Percentiles rank a stretch among this genome's conserved stretches.
phyloP scores from a whole-genome alignment of 306 rosid genomes.

The Lathyrus tuberosus region DNA sequence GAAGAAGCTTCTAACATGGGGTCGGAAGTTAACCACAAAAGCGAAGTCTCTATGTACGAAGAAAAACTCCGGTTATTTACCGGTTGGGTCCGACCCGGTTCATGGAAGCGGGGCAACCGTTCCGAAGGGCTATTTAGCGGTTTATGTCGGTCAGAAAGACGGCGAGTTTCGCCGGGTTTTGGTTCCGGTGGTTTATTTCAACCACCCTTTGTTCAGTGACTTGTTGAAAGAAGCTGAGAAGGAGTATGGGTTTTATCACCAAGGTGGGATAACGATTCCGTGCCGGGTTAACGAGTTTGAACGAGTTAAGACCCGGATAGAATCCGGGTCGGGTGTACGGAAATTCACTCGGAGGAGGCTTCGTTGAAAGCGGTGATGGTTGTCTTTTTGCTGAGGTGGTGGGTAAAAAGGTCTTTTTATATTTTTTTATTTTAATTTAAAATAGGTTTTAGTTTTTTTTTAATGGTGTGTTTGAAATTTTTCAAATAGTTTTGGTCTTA shows the following conservation, averaged over 20 bases:
- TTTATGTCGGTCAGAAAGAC: constrained; percentile 80
- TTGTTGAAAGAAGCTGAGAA: constrained; percentile 73
- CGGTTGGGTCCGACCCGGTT: constrained; percentile 47
- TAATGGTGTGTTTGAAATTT: neutral
- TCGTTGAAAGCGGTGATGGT: constrained; percentile 3
- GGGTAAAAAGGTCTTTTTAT: neutral
- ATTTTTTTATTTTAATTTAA: neutral
- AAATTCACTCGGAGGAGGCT: constrained; percentile 48
- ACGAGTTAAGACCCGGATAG: constrained; percentile 70
- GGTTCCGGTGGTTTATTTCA: constrained; percentile 87
- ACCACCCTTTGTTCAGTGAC: constrained; percentile 81
- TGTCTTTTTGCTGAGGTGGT: constrained; percentile 18
- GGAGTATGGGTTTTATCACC: constrained; percentile 75
- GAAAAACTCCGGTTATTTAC: constrained; percentile 37
- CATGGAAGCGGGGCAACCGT: constrained; percentile 37
- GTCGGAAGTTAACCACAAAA: constrained; percentile 50
- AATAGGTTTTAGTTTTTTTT: neutral
- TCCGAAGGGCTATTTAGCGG: constrained; percentile 89
- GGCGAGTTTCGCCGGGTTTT: constrained; percentile 74
- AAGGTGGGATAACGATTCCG: constrained; percentile 88
- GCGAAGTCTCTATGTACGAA: constrained; percentile 55
- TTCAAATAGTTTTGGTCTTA: neutral
- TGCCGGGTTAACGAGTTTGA: constrained; percentile 78
- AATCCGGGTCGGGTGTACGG: constrained; percentile 52
- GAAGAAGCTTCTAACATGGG: constrained; percentile 61